A percentile compares a stretch with the other conserved stretches of the same genome.
Conservation (phyloP, 345 rosid species). For the Gossypium rotundifolium region DNA sequence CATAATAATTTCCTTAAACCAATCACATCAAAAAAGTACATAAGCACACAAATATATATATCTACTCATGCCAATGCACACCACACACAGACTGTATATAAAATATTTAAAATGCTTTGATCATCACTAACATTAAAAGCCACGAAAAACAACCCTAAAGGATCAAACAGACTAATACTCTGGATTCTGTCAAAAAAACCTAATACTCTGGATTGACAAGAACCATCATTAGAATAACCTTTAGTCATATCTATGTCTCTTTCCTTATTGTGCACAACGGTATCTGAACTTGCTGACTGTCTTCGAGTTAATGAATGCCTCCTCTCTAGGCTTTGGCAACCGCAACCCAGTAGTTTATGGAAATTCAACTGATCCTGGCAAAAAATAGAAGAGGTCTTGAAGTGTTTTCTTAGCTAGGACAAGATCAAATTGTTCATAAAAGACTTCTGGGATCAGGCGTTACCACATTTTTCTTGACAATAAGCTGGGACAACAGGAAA, state of each 20-base stretch:
- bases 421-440: conserved; percentile 6
- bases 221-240: conserved; percentile 32
- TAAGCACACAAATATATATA: background rate
- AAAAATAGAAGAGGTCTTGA: conserved; percentile 16
- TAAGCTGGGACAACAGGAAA: conserved; percentile 71
- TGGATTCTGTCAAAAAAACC: background rate
- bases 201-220: background rate
- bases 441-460: conserved; percentile 7
- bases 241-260: conserved; percentile 23
- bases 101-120: background rate
- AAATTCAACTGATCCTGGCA: conserved; percentile 75
- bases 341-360: conserved; percentile 73
- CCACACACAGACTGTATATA: background rate
- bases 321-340: conserved; percentile 57
- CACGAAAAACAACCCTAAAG: background rate
- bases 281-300: conserved; percentile 22
- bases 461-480: conserved; percentile 62
- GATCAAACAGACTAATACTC: background rate
- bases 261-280: conserved; percentile 26
- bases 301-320: conserved; percentile 33
- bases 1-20: background rate
- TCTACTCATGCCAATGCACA: background rate
- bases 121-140: background rate
- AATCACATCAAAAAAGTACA: background rate
- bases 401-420: conserved; percentile 5